phyloP scores from a whole-genome alignment of 345 rosid genomes.

The Linum usitatissimum region DNA sequence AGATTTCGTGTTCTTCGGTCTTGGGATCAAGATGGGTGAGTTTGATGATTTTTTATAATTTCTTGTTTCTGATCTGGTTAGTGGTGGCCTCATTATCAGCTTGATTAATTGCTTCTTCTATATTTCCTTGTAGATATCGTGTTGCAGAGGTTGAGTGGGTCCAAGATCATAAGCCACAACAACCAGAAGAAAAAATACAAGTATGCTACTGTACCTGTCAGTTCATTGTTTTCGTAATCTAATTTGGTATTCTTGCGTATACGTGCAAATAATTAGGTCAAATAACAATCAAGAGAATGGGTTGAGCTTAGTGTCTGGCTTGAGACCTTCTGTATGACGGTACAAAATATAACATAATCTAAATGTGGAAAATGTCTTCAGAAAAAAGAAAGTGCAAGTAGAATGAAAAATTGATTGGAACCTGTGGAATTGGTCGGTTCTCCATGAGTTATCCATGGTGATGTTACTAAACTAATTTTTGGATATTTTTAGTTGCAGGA shows the following conservation, averaged over 20 bases:
- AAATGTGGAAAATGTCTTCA: no score
- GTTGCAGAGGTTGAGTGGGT: slow-evolving; percentile 94
- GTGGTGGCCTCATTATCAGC: background rate
- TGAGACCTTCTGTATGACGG: no score
- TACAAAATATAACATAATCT: no score
- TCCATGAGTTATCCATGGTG: background rate
- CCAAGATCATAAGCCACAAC: slow-evolving; percentile 49
- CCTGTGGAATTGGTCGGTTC: background rate
- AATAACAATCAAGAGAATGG: no score
- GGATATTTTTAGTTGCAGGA: slow-evolving; percentile 54
- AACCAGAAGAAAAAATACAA: slow-evolving; percentile 31
- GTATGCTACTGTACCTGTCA: slow-evolving; percentile 30
- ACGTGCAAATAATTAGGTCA: no score
- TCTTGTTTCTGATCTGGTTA: background rate
- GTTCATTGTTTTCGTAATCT: background rate
- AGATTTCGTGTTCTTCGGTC: slow-evolving; percentile 63
- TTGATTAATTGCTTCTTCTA: slow-evolving; percentile 7
- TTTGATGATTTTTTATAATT: slow-evolving; percentile 10
- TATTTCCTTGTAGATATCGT: slow-evolving; percentile 46
- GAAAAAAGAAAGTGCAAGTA: no score
- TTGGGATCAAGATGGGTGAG: slow-evolving; percentile 99
- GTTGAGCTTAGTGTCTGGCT: no score
- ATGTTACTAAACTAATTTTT: slow-evolving; percentile 8
- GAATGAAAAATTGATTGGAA: background rate
- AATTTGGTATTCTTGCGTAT: no score